Base-by-base conservation (phyloP, 2,329 filamentous ascomycete genomes). In the Sporothrix brasiliensis region DNA sequence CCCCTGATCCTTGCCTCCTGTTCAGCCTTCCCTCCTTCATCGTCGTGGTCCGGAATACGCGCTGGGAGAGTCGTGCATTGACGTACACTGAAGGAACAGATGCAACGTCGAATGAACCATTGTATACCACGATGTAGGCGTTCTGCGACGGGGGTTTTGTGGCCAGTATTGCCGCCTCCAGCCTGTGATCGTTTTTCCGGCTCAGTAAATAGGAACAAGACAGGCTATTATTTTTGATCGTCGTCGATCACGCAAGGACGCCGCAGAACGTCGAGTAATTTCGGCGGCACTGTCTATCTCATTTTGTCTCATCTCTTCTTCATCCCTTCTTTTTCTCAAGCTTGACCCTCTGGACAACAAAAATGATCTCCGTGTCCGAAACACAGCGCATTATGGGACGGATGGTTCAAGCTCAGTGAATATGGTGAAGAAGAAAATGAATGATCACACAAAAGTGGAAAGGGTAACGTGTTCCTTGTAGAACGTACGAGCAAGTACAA, bases 191-290 rank as follows among this genome's bases (percentile, higher is more conserved):
- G 58, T 41, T 21, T 21, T 21, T 39, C 54, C 7, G 24, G 4
- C 52, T 30, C 52, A 13, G 19, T 24, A 41, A 24, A 44, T 19
- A 44, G 24, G 24, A 19, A 44, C 24, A 61, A 5, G n/a, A 1
- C n/a, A 24, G 9, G 41, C 41, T 4, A 44, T 44, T 21, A 47
- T 47, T 13, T n/a, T 47, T 61, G 58, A 61, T 47, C 21, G 58
- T 27, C 58, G n/a, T 61, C 58, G 58, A 61, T 61, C 58, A 61
- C 39, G 39, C 58, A 47, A 10, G 21, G 58, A 61, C 3, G 34
- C 9, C 34, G 19, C 34, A 60, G 34, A 44, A 44, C 41, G 13
- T 10, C 41, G 41, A 44, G 10, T 11, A 14, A 3, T 30, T 30
- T 30, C 27, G 27, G 27, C 3, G 0, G 27, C 27, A 30, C 27